Base-by-base conservation (phyloP, 2,329 filamentous ascomycete species). In the Nemania abortiva region DNA sequence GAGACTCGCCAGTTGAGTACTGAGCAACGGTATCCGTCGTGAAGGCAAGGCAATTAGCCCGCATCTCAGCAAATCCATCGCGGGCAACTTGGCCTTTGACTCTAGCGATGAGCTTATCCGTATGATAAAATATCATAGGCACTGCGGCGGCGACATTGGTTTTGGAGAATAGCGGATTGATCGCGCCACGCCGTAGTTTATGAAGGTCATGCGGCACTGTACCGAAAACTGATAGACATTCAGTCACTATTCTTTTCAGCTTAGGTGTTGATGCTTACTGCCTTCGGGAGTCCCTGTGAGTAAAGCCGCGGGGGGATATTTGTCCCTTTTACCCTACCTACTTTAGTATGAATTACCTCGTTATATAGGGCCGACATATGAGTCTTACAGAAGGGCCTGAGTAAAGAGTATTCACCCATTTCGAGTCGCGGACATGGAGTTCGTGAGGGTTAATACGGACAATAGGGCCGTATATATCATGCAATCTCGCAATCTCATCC, bases 401-500 rank as follows among this genome's bases (percentile, higher is more conserved):
- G 20, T 57, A 64, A 2, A 63, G 29, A 15, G 50, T 69, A 13
- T 62, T 57, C 11, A 65, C 29, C 66, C 66, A 69, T 27, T 29
- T 47, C 2, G 66, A 53, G 42, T 69, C 66, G 3, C 47, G 34
- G 11, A 68, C 47, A 22, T 68, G 65, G 10, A 88, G 80, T 72
- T 88, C 86, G 37, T 86, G 82, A 0, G 86, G 86, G 0, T 84
- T 84, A 13, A 88, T 82, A 0, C 86, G 81, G 31, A 64, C 39
- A 4, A 64, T 64, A 3, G 52, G 62, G 2, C 62, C 60, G 24
- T 63, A 63, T 27, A 10, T 56, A 18, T 49, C n/a, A 24, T 63
- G 60, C 34, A 55, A 27, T 18, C 20, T n/a, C 2, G 53, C 22
- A 11, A 65, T 61, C 42, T 59, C 37, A 6, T 27, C 24, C 37